A percentile compares a stretch with the other conserved stretches of the same genome.
These are phyloP conservation scores for Abortiporus biennis DNA, from an alignment of 1,284 basidiomycete species.

Conservation along the genomic window DNA sequence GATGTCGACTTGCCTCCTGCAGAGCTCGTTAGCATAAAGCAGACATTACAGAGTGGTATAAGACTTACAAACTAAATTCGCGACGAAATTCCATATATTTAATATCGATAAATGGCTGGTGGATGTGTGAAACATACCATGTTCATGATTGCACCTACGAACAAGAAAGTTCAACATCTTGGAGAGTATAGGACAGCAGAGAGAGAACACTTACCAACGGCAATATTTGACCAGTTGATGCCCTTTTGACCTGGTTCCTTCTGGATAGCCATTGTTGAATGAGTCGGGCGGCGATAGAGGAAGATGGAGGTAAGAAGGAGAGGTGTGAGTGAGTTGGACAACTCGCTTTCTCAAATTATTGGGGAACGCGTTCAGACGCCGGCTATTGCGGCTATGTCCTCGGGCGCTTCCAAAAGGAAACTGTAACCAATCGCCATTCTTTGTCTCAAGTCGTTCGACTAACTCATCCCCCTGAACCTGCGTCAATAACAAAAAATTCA, in stretches of 20 bases:
- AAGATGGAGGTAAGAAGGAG: constrained; percentile 9
- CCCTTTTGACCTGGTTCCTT: constrained; percentile 89
- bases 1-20: constrained; percentile 9
- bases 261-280: constrained; percentile 62
- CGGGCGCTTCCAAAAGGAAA: not conserved
- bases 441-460: constrained; percentile 1
- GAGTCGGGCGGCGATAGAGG: constrained; percentile 13
- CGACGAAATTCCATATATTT: constrained; percentile 5
- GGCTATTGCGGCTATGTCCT: not conserved
- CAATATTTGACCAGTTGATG: constrained; percentile 98
- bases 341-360: constrained; percentile 4
- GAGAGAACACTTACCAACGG: constrained; percentile 70
- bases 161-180: constrained; percentile 10
- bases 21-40: constrained; percentile 8
- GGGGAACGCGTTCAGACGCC: constrained; percentile 5
- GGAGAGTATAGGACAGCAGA: constrained; percentile 14
- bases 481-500: too few relatives aligned
- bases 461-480: too few relatives aligned
- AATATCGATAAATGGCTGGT: not conserved
- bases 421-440: not conserved
- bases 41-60: constrained; percentile 1
- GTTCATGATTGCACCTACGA: constrained; percentile 90
- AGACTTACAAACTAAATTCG: constrained; percentile 51
- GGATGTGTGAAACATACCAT: constrained; percentile 51
- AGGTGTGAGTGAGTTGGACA: constrained; percentile 1